Conservation (phyloP, 106 monocot genomes). For the Dendrobium officinale region DNA sequence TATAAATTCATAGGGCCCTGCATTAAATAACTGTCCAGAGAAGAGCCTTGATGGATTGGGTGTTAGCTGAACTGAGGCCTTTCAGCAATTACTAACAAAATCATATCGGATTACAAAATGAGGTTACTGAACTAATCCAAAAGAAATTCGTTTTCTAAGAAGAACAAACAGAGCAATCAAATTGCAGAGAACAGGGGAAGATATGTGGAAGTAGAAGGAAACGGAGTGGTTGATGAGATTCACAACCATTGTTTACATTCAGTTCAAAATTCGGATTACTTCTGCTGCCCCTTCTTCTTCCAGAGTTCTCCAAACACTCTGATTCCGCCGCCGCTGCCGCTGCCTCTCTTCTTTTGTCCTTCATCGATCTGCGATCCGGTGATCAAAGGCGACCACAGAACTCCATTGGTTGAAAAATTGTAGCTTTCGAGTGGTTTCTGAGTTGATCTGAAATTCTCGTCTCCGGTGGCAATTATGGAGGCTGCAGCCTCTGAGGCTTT, state of each 20-base stretch:
- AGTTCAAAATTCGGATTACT: neutral
- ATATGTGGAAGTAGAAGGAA: neutral
- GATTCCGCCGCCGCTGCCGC: neutral
- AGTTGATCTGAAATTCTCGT: neutral
- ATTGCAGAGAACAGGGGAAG: neutral
- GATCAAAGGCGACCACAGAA: neutral
- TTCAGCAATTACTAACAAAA: neutral
- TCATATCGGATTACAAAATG: neutral
- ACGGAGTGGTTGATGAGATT: neutral
- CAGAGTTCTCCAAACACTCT: neutral
- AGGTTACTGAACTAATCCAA: neutral
- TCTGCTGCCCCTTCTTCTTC: constrained; percentile 5
- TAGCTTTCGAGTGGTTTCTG: neutral
- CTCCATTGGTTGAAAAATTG: neutral
- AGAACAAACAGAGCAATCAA: neutral
- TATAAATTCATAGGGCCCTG: neutral
- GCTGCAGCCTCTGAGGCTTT: constrained; percentile 60
- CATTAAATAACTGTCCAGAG: neutral
- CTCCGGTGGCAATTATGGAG: constrained; percentile 14
- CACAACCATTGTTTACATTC: neutral
- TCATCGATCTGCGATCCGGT: neutral
- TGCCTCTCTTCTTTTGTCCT: neutral
- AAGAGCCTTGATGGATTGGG: neutral
- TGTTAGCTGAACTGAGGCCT: neutral
- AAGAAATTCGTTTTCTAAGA: neutral